A percentile compares a stretch with the other conserved stretches of the same genome.
phyloP scores from a whole-genome alignment of 495 filamentous ascomycete genomes.

The Choiromyces venosus region DNA sequence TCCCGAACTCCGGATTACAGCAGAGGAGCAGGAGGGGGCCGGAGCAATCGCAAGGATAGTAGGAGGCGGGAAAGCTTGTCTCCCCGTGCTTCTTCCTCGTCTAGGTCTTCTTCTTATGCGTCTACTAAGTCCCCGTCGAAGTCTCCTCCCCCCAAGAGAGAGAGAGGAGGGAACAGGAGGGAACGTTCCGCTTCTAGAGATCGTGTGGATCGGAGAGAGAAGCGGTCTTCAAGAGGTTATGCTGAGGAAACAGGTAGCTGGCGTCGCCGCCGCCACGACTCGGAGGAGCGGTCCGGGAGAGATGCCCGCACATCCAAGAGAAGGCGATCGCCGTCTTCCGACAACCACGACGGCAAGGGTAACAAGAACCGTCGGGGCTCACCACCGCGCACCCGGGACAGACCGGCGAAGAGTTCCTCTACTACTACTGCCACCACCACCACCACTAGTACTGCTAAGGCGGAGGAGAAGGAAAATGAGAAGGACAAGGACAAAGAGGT shows the following conservation, averaged over 20 bases:
- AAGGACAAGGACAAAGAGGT: slow-evolving; percentile 37
- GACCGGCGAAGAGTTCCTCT: not conserved
- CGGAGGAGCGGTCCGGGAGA: slow-evolving; percentile 15
- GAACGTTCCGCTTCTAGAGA: slow-evolving; percentile 32
- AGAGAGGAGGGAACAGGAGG: slow-evolving; percentile 16
- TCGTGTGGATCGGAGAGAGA: slow-evolving; percentile 30
- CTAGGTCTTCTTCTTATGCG: slow-evolving; percentile 35
- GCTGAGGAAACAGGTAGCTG: slow-evolving; percentile 32
- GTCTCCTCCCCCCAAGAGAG: slow-evolving; percentile 31
- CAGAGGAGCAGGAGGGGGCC: slow-evolving; percentile 35
- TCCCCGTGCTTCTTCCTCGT: slow-evolving; percentile 29
- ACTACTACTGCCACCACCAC: not conserved
- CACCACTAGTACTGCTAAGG: slow-evolving; percentile 8
- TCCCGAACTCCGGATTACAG: not conserved
- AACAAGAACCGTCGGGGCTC: not conserved
- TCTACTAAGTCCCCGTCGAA: slow-evolving; percentile 37
- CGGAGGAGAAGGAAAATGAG: slow-evolving; percentile 19
- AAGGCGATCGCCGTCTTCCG: slow-evolving; percentile 24
- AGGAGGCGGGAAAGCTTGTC: slow-evolving; percentile 45
- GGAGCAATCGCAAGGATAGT: slow-evolving; percentile 45
- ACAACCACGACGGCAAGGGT: slow-evolving; percentile 25
- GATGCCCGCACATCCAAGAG: slow-evolving; percentile 21
- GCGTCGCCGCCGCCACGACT: slow-evolving; percentile 24
- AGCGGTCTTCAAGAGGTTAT: slow-evolving; percentile 37
- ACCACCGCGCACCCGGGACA: not conserved